Conservation (phyloP, 2,329 filamentous ascomycete species). For the Epichloe scottii region DNA sequence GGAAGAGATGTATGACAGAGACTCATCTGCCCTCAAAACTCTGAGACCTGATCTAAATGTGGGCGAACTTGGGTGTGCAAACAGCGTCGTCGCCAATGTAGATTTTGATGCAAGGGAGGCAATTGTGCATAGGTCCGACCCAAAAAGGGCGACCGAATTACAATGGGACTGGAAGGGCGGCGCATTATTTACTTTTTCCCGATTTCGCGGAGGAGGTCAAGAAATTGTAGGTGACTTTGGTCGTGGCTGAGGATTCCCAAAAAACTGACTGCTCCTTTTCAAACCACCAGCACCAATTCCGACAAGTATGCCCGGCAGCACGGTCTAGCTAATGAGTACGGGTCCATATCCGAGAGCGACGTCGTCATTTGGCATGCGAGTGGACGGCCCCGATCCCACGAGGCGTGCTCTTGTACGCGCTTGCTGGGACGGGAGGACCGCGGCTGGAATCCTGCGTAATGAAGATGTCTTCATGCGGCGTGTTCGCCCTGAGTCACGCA, state of each 20-base stretch:
- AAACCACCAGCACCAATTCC: too few species aligned
- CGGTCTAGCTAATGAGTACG: too few species aligned
- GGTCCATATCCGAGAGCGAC: not conserved
- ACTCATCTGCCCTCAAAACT: not conserved
- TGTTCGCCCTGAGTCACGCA: not conserved
- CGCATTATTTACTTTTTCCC: not conserved
- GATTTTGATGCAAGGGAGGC: not conserved
- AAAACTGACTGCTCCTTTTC: too few species aligned
- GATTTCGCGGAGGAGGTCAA: too few species aligned
- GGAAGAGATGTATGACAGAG: constrained; percentile 6
- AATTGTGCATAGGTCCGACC: not conserved
- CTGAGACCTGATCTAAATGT: not conserved
- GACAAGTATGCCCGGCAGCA: too few species aligned
- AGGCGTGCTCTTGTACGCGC: not conserved
- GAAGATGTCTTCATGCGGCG: not conserved
- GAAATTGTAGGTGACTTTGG: too few species aligned
- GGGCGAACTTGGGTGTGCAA: not conserved
- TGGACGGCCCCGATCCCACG: not conserved
- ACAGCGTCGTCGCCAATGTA: not conserved
- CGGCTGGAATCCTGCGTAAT: constrained; percentile 2
- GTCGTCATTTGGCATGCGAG: constrained; percentile 1
- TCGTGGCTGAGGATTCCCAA: too few species aligned
- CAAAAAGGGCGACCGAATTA: not conserved
- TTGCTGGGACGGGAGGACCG: not conserved
- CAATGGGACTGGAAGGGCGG: not conserved